These are phyloP conservation scores for Pythium myriotylum DNA, from an alignment of 352 stramenopile genomes.

Conservation along the genomic window DNA sequence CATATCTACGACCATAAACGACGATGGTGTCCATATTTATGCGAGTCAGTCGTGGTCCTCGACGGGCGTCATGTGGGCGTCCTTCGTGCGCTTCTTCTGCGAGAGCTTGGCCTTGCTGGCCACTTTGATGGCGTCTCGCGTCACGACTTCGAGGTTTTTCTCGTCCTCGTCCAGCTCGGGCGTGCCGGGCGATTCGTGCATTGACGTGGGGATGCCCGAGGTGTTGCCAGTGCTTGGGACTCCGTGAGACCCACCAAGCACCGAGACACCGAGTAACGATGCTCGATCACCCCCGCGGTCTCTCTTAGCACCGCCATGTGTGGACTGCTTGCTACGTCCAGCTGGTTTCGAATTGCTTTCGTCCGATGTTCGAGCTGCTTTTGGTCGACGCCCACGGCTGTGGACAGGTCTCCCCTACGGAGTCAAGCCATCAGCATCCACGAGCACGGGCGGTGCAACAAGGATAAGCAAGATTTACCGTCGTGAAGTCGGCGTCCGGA, in stretches of 20 bases:
- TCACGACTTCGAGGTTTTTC: conserved; percentile 45
- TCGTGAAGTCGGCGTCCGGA: conserved; percentile 63
- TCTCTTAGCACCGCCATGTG: conserved; percentile 10
- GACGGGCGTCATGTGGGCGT: conserved; percentile 1
- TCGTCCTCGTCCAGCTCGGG: conserved; percentile 42
- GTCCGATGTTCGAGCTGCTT: conserved; percentile 19
- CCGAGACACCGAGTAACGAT: conserved; percentile 6
- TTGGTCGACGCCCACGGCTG: conserved; percentile 11
- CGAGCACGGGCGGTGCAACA: no score
- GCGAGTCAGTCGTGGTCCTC: conserved; percentile 16
- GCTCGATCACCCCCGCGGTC: conserved; percentile 14
- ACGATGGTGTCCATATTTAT: not conserved
- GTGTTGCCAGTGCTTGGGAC: not conserved
- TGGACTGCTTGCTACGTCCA: conserved; percentile 7
- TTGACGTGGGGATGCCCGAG: conserved; percentile 8
- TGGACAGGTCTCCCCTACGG: no score
- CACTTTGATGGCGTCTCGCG: conserved; percentile 68
- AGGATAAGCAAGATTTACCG: conserved; percentile 37
- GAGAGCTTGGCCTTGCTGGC: conserved; percentile 59
- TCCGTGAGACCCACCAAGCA: not conserved
- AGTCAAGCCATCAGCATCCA: not conserved
- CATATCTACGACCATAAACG: conserved; percentile 1
- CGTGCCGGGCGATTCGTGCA: conserved; percentile 22
- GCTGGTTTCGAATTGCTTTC: conserved; percentile 15
- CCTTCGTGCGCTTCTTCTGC: conserved; percentile 49